Base-by-base conservation (phyloP, 306 rosid genomes). In the Quercus agrifolia region DNA sequence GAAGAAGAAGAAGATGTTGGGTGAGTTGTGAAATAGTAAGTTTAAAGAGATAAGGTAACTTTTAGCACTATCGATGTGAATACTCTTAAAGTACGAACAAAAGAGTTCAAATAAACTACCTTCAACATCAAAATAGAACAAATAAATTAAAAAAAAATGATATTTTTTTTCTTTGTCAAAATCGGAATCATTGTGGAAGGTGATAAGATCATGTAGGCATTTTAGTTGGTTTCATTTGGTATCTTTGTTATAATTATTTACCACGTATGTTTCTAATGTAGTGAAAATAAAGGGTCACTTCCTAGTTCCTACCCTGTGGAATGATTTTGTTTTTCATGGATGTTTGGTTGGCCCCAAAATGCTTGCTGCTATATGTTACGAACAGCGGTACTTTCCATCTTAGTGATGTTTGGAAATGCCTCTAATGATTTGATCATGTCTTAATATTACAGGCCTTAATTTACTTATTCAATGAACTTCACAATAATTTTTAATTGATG, bases 391-490 rank as follows among this genome's bases (percentile, higher is more conserved):
- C 41, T 70, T 46, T 5, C 56, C 54, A 33, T 70, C 11, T 38
- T 64, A 62, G 56, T 64, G 57, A 70, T 55, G 35, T 33, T 67
- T 18, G 20, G 71, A 67, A 67, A 18, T 67, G 21, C 18, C 49
- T 71, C 66, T 44, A 28, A 41, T 74, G 38, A 27, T 38, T 74
- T 13, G 54, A 71, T 75, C 54, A 23, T 44, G 15, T 41, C 67
- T 38, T 46, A 8, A 38, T 75, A 21, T 81, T 38, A 9, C 51
- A 25, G 15, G 63, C 55, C 70, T 59, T 61, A 58, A 66, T 41
- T 71, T 57, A 31, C 77, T 68, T 77, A 72, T 49, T 79, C 61
- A 73, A 14, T 70, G 74, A 71, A 76, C 73, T 66, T 83, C 4
- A 68, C 23, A 9, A 31, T 71, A 73, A 70, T 56, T 71, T 5